These are phyloP conservation scores for Penicillium lividum DNA, from an alignment of 495 filamentous ascomycete genomes.

Conservation along the genomic window DNA sequence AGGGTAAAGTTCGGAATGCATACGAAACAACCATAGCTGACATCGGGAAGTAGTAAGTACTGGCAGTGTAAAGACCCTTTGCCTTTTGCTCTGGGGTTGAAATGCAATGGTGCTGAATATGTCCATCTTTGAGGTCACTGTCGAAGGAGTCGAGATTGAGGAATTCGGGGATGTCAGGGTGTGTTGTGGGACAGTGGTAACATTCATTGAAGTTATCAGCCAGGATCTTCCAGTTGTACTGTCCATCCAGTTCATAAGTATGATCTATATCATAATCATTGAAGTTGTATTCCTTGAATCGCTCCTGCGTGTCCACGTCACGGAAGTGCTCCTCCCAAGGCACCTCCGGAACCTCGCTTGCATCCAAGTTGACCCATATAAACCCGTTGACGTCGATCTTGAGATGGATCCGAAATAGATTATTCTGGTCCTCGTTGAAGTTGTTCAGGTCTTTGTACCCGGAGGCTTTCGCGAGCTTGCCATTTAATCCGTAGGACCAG, in stretches of 20 bases:
- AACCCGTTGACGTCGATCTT: constrained; percentile 55
- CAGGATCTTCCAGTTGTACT: constrained; percentile 56
- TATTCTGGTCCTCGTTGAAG: constrained; percentile 53
- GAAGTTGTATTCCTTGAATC: constrained; percentile 59
- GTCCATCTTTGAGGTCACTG: constrained; percentile 40
- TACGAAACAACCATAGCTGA: constrained; percentile 49
- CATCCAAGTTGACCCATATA: constrained; percentile 54
- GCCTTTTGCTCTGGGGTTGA: constrained; percentile 41
- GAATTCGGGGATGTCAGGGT: constrained; percentile 48
- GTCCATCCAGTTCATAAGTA: constrained; percentile 53
- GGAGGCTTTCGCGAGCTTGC: constrained; percentile 58
- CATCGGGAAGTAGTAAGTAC: constrained; percentile 48
- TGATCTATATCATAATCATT: constrained; percentile 54
- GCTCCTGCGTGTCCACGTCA: constrained; percentile 43
- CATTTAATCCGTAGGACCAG: constrained; percentile 48
- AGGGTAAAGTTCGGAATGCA: constrained; percentile 17
- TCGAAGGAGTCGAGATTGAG: constrained; percentile 46
- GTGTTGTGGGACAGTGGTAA: constrained; percentile 56
- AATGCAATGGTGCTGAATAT: constrained; percentile 46
- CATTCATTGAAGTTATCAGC: constrained; percentile 72
- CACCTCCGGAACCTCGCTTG: constrained; percentile 39
- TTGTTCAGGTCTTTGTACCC: constrained; percentile 50
- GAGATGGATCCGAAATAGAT: constrained; percentile 41
- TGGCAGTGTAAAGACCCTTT: constrained; percentile 37
- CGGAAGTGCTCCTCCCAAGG: constrained; percentile 49